Base-by-base conservation (phyloP, 202 grass and related monocot species). In the Saccharum hybrid region DNA sequence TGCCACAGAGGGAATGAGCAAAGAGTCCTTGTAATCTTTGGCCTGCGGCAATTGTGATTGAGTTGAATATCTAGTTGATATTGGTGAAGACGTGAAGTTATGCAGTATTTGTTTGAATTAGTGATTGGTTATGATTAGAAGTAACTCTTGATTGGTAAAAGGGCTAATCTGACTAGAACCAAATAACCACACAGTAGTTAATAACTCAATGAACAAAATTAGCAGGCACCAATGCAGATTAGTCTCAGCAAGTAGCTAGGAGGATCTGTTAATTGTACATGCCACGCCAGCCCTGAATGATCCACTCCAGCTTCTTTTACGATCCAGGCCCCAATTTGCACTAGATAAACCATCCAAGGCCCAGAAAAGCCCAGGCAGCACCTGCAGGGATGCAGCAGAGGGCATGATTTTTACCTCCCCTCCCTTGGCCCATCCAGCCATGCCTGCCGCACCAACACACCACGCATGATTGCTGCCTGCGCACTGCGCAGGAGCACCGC, bases 391-490 rank as follows among this genome's bases (percentile, higher is more conserved):
- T n/a, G 79, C 22, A 74, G 61, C 51, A 80, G 40, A 56, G 66
- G 72, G 0, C 43, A 77, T 85, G 56, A 66, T 84, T 63, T 22
- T 54, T n/a, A 21, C 78, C 78, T 74, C 78, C 38, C 37, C 41
- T 6, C 4, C 13, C 45, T 82, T 38, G 14, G 61, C 23, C 61
- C 61, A 63, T 63, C 65, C 82, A 76, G 41, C 63, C 82, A 76
- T 69, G 59, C 82, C 60, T 82, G 75, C 68, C 28, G 38, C 67
- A 18, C 8, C 15, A 71, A 14, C 72, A 59, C 72, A 18, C 70
- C 33, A 21, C 10, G 34, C 79, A 81, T 81, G 66, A 86, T 86
- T 86, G 85, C 78, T 31, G 78, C 85, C 84, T 82, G 80, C 75
- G 73, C 84, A 46, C 48, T 4, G 63, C 82, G 48, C 72, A 54